Evolutionary conservation across 495 filamentous ascomycete species (phyloP).

Genomic region (Neurospora intermedia): DNA sequence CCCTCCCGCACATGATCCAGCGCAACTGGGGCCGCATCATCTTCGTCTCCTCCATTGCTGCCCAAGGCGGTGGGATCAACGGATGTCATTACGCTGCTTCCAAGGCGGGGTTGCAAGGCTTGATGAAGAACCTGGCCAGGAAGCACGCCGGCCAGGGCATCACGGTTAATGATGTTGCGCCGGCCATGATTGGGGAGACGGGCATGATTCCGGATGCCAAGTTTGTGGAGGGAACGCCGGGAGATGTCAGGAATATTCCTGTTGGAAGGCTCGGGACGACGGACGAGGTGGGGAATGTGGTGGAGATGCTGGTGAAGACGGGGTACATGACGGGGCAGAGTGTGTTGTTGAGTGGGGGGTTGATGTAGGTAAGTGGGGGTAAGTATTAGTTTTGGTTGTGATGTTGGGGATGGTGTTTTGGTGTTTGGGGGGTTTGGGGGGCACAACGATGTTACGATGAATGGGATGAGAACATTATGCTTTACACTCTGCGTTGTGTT

Average conservation of each 20-base stretch:
- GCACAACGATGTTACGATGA: background rate
- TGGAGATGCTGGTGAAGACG: constrained; percentile 55
- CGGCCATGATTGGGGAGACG: constrained; percentile 63
- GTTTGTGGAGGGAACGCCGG: constrained; percentile 35
- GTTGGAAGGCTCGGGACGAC: constrained; percentile 53
- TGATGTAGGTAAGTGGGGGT: constrained; percentile 22
- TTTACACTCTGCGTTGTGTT: background rate
- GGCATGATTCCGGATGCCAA: constrained; percentile 52
- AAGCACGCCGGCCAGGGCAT: constrained; percentile 53
- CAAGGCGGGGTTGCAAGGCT: constrained; percentile 49
- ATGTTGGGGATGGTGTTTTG: background rate
- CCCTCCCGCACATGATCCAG: constrained; percentile 52
- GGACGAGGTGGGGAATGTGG: constrained; percentile 56
- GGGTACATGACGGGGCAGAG: constrained; percentile 61
- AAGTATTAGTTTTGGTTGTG: background rate
- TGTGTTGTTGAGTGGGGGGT: constrained; percentile 45
- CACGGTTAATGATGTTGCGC: constrained; percentile 66
- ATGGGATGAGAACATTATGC: background rate
- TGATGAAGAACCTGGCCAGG: constrained; percentile 57
- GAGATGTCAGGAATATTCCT: constrained; percentile 44
- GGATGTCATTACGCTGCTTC: constrained; percentile 61
- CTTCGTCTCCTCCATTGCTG: constrained; percentile 59
- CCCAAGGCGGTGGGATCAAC: constrained; percentile 55
- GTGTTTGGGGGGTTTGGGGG: background rate
- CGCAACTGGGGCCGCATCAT: constrained; percentile 57